Evolutionary conservation across 129 eudicot genomes (phyloP).

Genomic region (Flaveria bidentis): DNA sequence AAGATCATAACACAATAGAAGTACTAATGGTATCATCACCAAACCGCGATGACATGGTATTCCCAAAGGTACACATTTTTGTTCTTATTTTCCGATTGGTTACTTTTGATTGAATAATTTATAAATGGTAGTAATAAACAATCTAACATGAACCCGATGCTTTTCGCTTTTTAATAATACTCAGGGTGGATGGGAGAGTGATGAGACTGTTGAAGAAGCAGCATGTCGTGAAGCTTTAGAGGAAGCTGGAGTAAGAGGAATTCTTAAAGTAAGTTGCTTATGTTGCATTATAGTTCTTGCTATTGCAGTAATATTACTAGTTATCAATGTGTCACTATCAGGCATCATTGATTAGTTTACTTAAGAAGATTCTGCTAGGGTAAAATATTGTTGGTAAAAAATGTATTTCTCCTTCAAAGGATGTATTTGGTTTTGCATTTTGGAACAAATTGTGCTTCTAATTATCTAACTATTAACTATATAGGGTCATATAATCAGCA

Average conservation of each 20-base stretch:
- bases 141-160: not conserved
- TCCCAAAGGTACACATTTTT: constrained; percentile 54
- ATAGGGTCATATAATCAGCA: too few relatives aligned
- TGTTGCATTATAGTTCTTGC: constrained; percentile 4
- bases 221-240: constrained; percentile 74
- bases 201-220: constrained; percentile 66
- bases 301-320: too few relatives aligned
- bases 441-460: too few relatives aligned
- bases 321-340: too few relatives aligned
- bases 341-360: too few relatives aligned
- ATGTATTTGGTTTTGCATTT: too few relatives aligned
- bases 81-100: not conserved
- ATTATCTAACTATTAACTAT: too few relatives aligned
- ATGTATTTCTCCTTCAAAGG: too few relatives aligned
- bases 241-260: constrained; percentile 74
- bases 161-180: not conserved
- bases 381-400: too few relatives aligned
- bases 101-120: constrained; percentile 12
- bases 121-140: not conserved
- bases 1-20: constrained; percentile 41
- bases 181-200: constrained; percentile 80
- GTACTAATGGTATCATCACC: constrained; percentile 70
- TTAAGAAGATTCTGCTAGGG: too few relatives aligned
- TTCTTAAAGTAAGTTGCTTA: constrained; percentile 38
- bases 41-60: constrained; percentile 62